Evolutionary conservation across 2,329 filamentous ascomycete species (phyloP), one percentile per base, ranked within the genome.

Genomic region (Fusarium dlaminii): DNA sequence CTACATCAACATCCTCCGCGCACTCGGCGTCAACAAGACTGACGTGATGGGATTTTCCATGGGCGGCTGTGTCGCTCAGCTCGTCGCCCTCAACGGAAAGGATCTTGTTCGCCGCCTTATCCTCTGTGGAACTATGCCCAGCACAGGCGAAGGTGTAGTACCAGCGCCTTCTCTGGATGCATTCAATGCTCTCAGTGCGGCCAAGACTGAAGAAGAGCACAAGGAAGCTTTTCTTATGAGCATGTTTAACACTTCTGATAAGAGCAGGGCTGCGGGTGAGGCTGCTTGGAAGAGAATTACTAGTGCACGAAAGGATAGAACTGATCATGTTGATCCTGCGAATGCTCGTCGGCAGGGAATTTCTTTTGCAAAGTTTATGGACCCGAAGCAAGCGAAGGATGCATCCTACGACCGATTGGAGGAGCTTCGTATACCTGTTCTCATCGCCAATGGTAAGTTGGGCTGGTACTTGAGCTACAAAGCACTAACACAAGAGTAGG

Each of bases 41-140:
- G 86, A 88, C 65, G 70, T 88, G 13, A 63, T 88, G 45, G 87
- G 87, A 3, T 88, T 86, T 76, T 87, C 84, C 15, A 86, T 88
- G 82, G 86, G 87, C 20, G 86, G 86, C 1, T 82, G 80, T 37
- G 82, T 82, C 9, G 86, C 84, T 12, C 86, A 88, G 70, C 76
- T 86, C 54, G 78, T 87, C 8, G 84, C 85, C 5, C 79, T 87
- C 24, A 79, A 82, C 32, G 80, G 78, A 3, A 81, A 83, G 0
- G 75, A 75, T 4, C 71, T 84, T 4, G 80, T 86, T 0, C 81
- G 83, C 3, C 81, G 81, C 24, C 76, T 87, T 13, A 79, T 87
- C 32, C 77, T 87, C 17, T 85, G 83, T 18, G 86, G 86, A 5
- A 85, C 85, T 7, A 81, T 70, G n/a, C 81, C 84, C 1, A 86